These are phyloP conservation scores for Graphium sp. DNA, from an alignment of 2,329 filamentous ascomycete genomes.

Conservation along the genomic window DNA sequence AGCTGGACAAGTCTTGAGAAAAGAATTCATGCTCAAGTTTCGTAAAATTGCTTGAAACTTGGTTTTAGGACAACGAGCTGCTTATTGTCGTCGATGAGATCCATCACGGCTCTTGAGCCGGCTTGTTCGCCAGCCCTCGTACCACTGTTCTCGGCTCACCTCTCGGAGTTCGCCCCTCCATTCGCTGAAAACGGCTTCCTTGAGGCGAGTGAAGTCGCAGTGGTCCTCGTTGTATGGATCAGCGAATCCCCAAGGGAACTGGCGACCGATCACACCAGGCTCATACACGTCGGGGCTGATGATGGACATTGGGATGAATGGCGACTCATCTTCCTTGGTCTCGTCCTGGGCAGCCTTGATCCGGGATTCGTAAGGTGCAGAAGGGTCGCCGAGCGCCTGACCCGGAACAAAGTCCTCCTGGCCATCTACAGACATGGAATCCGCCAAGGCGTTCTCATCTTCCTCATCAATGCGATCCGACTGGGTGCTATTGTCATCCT, in stretches of 20 bases:
- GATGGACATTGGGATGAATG: constrained; percentile 76
- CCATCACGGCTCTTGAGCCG: constrained; percentile 38
- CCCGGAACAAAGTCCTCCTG: constrained; percentile 11
- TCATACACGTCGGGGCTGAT: constrained; percentile 90
- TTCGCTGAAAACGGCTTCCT: constrained; percentile 82
- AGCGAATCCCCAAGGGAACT: constrained; percentile 93
- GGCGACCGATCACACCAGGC: constrained; percentile 60
- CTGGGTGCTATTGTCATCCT: constrained; percentile 47
- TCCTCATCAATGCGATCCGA: constrained; percentile 37
- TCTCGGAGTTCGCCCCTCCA: constrained; percentile 87
- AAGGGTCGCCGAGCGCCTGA: constrained; percentile 18
- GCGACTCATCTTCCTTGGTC: constrained; percentile 33
- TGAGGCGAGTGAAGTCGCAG: constrained; percentile 83
- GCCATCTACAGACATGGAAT: constrained; percentile 12
- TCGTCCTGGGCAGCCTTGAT: constrained; percentile 27
- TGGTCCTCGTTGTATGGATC: constrained; percentile 83
- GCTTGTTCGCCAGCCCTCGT: constrained; percentile 82
- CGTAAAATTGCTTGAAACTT: neutral
- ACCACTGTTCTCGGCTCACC: constrained; percentile 82
- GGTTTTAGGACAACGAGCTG: constrained; percentile 1
- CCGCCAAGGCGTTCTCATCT: constrained; percentile 24
- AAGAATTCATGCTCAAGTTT: neutral
- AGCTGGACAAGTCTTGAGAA: neutral
- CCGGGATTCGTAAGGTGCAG: constrained; percentile 18
- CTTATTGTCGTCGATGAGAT: constrained; percentile 17